Conservation (phyloP, 2,329 filamentous ascomycete species). For the Trichoderma polysporum region DNA sequence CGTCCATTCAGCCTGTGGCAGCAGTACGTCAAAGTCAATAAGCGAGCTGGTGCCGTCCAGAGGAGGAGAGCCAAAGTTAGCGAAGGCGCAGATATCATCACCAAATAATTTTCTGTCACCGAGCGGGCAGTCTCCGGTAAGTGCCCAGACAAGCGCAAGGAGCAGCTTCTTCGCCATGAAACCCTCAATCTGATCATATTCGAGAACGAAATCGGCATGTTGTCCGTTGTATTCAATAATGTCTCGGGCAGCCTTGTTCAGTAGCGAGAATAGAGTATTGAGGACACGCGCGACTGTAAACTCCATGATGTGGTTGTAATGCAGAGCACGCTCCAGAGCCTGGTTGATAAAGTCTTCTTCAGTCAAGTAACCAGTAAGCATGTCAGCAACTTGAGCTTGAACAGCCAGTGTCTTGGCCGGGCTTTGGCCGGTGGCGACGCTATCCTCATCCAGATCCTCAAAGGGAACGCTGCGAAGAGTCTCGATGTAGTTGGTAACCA, state of each 20-base stretch:
- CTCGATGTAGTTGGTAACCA: conserved; percentile 88
- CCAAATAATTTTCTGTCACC: conserved; percentile 85
- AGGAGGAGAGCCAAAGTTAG: conserved; percentile 81
- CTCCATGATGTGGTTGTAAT: conserved; percentile 96
- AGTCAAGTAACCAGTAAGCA: conserved; percentile 73
- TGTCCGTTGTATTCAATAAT: conserved; percentile 95
- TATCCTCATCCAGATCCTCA: conserved; percentile 94
- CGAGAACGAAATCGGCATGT: conserved; percentile 90
- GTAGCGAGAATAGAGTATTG: conserved; percentile 87
- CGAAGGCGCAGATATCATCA: conserved; percentile 76
- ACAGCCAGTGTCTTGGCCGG: conserved; percentile 76
- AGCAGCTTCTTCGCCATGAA: conserved; percentile 94
- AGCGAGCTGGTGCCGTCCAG: conserved; percentile 77
- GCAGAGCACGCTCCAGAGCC: conserved; percentile 71
- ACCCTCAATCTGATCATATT: conserved; percentile 82
- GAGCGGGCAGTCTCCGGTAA: conserved; percentile 92
- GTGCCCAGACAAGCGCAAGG: conserved; percentile 88
- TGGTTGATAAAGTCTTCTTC: conserved; percentile 78
- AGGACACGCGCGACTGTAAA: conserved; percentile 89
- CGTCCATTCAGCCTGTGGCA: conserved; percentile 86
- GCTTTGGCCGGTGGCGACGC: conserved; percentile 70
- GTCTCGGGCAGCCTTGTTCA: conserved; percentile 91
- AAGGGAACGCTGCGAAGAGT: conserved; percentile 80
- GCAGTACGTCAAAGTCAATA: conserved; percentile 90
- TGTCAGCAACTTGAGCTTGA: conserved; percentile 75